Evolutionary conservation across 2,329 filamentous ascomycete species (phyloP).

Genomic region (Arthrocladium fulminans): DNA sequence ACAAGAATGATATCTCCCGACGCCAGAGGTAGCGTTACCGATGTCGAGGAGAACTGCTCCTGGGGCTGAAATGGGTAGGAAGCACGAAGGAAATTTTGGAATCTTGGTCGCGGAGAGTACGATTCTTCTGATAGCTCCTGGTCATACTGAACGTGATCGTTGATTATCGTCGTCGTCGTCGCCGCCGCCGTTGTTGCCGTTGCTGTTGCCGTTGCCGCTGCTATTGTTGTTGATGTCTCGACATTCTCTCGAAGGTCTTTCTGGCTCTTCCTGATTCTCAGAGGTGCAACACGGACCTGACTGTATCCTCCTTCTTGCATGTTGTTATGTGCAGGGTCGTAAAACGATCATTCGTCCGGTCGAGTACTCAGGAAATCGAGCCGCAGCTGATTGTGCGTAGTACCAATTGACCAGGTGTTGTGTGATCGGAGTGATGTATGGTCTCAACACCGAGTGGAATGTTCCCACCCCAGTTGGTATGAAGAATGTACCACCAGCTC

Average conservation of each 20-base stretch:
- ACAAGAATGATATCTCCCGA: constrained; percentile 89
- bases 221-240: constrained; percentile 5
- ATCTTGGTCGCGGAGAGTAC: constrained; percentile 52
- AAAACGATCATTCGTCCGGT: background rate
- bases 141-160: constrained; percentile 15
- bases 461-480: constrained; percentile 1
- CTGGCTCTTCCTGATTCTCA: constrained; percentile 18
- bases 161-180: no score
- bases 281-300: constrained; percentile 21
- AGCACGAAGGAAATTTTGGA: constrained; percentile 90
- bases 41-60: constrained; percentile 67
- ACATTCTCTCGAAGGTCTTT: constrained; percentile 8
- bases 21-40: constrained; percentile 78
- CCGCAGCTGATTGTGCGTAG: background rate
- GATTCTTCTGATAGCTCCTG: constrained; percentile 42
- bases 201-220: no score
- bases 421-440: background rate
- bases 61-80: constrained; percentile 86
- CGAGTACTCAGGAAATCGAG: background rate
- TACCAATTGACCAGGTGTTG: background rate
- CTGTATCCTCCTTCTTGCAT: constrained; percentile 6
- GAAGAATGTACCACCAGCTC: background rate
- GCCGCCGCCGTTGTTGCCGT: no score
- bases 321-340: background rate
- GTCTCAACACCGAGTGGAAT: background rate